Base-by-base conservation (phyloP, 2,329 filamentous ascomycete genomes). In the Bipolaris victoriae region DNA sequence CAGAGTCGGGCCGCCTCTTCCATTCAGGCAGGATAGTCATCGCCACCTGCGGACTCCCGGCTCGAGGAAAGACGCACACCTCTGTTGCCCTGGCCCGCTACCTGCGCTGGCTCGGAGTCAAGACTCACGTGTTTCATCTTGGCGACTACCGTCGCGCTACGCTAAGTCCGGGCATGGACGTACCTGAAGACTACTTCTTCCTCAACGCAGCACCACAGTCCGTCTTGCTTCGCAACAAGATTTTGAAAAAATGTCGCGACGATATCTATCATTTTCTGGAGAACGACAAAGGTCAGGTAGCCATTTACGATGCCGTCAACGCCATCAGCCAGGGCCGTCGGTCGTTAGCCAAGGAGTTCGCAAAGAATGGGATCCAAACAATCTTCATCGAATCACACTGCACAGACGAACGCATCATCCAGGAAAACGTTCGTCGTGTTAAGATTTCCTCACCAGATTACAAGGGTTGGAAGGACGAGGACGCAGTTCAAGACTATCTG, bases 391-490 rank as follows among this genome's bases (percentile, higher is more conserved):
- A 99, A 77, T 98, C 93, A 1, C 93, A 88, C 73, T 97, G 97
- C 64, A 91, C 96, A 55, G 93, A 99, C 70, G 90, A 96, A 70
- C 87, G 88, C 45, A 97, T 99, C 58, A 90, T 99, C 36, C 90
- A 94, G 68, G 95, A 99, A 76, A 99, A 99, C 74, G 95, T 97
- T 48, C 89, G 94, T 55, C 95, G 92, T 63, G 95, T 99, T 72
- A 99, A 99, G 78, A 99, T 99, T 53, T 96, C 91, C 2, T 98
- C 94, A 0, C 96, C 95, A 5, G 95, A 99, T 87, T 99, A 98
- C 72, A 84, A 90, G 60, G 91, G 90, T 40, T 98, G 96, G 94
- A 87, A 90, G 39, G 89, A 93, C 11, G 90, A 96, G 63, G 93
- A 97, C 72, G 95, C 95, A 3, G 93, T 97, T 29, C 89, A 91